Percentiles rank a stretch among this genome's conserved stretches.
Conservation (phyloP, 495 filamentous ascomycete species). For the Aspergillus biplanus region DNA sequence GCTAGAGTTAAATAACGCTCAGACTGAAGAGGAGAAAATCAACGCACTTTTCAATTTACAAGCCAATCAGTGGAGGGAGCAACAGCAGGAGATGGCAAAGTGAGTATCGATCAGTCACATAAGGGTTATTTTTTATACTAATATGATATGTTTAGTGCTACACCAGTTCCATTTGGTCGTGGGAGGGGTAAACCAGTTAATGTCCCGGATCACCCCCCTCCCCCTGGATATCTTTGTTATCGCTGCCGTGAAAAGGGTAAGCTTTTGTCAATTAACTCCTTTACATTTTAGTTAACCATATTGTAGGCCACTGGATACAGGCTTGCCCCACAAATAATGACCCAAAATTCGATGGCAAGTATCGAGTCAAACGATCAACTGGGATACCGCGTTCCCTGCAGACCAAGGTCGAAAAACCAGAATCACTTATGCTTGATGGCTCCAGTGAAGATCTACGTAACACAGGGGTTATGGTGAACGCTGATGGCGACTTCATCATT, state of each 20-base stretch:
- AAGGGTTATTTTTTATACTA: conserved; percentile 29
- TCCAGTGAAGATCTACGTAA: conserved; percentile 75
- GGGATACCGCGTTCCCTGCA: conserved; percentile 93
- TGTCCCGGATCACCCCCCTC: conserved; percentile 86
- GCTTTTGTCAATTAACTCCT: conserved; percentile 10
- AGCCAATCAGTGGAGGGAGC: conserved; percentile 82
- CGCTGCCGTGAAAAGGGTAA: conserved; percentile 93
- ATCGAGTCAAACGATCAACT: conserved; percentile 90
- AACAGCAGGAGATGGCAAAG: conserved; percentile 92
- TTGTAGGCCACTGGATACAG: conserved; percentile 90
- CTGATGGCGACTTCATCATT: conserved; percentile 95
- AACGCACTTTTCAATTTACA: conserved; percentile 85
- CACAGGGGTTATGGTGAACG: conserved; percentile 94
- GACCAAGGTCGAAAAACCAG: conserved; percentile 90
- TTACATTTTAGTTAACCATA: background rate
- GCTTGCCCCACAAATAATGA: conserved; percentile 96
- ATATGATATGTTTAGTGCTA: conserved; percentile 56
- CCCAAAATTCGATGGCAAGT: conserved; percentile 88
- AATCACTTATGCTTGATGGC: conserved; percentile 71
- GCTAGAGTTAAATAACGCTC: conserved; percentile 66
- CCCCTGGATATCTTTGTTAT: conserved; percentile 93
- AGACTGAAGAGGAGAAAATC: conserved; percentile 90
- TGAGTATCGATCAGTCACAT: conserved; percentile 51
- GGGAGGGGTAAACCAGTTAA: conserved; percentile 67
- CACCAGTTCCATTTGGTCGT: conserved; percentile 61